Base-by-base conservation (phyloP, 148 eudicot genomes). In the Agrostemma githago region DNA sequence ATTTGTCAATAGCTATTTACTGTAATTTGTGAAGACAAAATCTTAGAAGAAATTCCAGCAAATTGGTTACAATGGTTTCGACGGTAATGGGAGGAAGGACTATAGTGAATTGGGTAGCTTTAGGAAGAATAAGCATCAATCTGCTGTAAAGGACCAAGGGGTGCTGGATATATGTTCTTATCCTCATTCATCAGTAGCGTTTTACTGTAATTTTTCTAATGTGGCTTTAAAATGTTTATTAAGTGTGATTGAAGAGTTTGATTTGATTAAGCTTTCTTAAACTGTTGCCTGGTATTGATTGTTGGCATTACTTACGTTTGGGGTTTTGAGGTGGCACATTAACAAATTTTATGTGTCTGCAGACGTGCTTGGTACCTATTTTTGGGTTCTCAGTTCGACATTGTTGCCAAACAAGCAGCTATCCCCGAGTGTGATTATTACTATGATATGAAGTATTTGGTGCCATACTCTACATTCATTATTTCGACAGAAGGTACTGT, bases 361-460 rank as follows among this genome's bases (percentile, higher is more conserved):
- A n/a, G 16, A 42, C 68, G 2, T 62, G 7, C 41, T 57, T 64
- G 12, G 11, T 15, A 0, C 9, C 14, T 15, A 38, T 20, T 21
- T 19, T 20, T 40, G 19, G 0, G 17, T 19, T 21, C 74, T 41
- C 89, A 94, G 98, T 82, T 62, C 6, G 85, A 88, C 73, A 39
- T 68, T 8, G 77, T 43, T 60, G 58, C 76, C 2, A 89, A 81
- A 71, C 39, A 67, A 60, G 64, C 68, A 12, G 56, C 75, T 10
- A 72, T 80, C 59, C 77, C 81, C 0, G 44, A 78, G 3, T 90
- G 81, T 77, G 93, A 95, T 61, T 95, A 83, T 53, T 95, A 87
- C n/a, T 90, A 81, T 56, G 93, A 95, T 53, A 85, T 84, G 83
- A 66, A 64, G 58, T 95, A 95, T 70, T 77, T 79, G 67, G 70